These are phyloP conservation scores for Boeremia exigua DNA, from an alignment of 2,329 filamentous ascomycete genomes.

Conservation along the genomic window DNA sequence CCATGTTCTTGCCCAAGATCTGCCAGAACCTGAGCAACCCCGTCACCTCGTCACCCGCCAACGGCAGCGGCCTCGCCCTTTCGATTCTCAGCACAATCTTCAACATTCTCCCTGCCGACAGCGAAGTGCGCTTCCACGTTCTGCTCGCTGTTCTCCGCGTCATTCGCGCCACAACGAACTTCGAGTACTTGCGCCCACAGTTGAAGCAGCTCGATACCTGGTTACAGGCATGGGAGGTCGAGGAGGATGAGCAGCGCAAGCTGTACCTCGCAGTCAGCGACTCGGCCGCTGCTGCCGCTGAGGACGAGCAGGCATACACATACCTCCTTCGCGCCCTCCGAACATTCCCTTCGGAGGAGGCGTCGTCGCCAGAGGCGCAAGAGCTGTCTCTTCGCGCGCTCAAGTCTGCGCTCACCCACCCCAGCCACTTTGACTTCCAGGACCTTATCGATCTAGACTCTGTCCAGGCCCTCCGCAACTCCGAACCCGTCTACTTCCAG, in stretches of 20 bases:
- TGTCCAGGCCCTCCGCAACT: constrained; percentile 85
- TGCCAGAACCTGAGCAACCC: constrained; percentile 87
- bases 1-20: constrained; percentile 84
- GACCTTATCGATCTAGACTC: constrained; percentile 74
- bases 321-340: constrained; percentile 80
- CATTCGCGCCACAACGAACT: constrained; percentile 71
- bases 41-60: constrained; percentile 81
- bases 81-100: constrained; percentile 94
- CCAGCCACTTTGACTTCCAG: constrained; percentile 74
- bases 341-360: constrained; percentile 69
- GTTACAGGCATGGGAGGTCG: constrained; percentile 82
- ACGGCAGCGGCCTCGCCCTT: constrained; percentile 84
- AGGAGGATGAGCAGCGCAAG: constrained; percentile 81
- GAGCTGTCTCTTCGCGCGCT: constrained; percentile 68
- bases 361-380: constrained; percentile 61
- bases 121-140: constrained; percentile 85
- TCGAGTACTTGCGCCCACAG: constrained; percentile 82
- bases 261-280: constrained; percentile 84
- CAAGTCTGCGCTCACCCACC: constrained; percentile 69
- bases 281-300: constrained; percentile 76
- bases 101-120: constrained; percentile 79
- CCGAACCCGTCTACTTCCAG: constrained; percentile 84
- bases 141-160: constrained; percentile 88
- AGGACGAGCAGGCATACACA: constrained; percentile 75
- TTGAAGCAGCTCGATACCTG: constrained; percentile 82